Evolutionary conservation across 2,329 filamentous ascomycete species (phyloP).

Genomic region (Drechslerella dactyloides): DNA sequence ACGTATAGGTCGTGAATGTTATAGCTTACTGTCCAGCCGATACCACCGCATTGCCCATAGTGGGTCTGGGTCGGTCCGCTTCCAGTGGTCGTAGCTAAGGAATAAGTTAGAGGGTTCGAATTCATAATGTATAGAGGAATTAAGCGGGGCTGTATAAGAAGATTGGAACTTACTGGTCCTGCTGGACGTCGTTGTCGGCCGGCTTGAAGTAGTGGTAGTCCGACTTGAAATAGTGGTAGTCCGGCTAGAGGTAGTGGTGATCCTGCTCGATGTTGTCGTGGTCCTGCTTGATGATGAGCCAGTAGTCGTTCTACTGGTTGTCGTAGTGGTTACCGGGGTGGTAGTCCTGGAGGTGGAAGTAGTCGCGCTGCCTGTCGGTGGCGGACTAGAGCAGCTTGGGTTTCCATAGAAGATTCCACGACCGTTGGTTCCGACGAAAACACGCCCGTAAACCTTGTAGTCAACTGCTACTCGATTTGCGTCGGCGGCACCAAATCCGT

Average conservation of each 20-base stretch:
- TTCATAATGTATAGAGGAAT: neutral
- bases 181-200: constrained; percentile 19
- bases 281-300: constrained; percentile 6
- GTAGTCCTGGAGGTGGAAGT: constrained; percentile 16
- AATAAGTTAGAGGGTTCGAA: constrained; percentile 8
- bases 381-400: constrained; percentile 42
- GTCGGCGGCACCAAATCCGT: constrained; percentile 52
- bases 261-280: constrained; percentile 22
- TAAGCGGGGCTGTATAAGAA: neutral
- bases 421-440: constrained; percentile 53
- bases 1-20: neutral
- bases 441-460: constrained; percentile 52
- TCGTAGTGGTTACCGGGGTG: constrained; percentile 20
- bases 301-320: constrained; percentile 13
- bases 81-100: constrained; percentile 24
- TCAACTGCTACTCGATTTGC: constrained; percentile 51
- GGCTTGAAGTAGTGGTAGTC: neutral
- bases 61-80: constrained; percentile 26
- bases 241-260: constrained; percentile 10
- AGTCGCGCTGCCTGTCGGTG: constrained; percentile 34
- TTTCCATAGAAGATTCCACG: constrained; percentile 53
- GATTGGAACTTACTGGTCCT: constrained; percentile 9
- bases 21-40: constrained; percentile 43
- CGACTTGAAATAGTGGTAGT: constrained; percentile 2
- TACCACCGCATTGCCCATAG: constrained; percentile 43